Evolutionary conservation across 306 rosid genomes (phyloP), one percentile per base, ranked within the genome.

Genomic region (Argentina anserina): DNA sequence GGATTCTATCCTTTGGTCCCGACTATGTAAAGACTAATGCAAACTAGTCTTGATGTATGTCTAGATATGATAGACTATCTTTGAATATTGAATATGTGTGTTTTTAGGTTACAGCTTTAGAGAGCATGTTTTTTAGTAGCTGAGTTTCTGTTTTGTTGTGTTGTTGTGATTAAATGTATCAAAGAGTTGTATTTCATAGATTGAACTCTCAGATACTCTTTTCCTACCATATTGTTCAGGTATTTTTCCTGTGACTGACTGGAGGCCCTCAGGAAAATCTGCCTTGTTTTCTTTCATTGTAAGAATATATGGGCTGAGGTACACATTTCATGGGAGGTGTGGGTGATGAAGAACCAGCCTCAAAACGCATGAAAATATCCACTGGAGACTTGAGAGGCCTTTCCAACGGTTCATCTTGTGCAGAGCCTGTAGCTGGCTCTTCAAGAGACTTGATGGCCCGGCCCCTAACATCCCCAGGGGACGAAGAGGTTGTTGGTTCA

Each of bases 321-420:
- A 84, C 73, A 78, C 97, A 81, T 95, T 94, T 91, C 97, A 95
- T 95, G 99, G 99, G 99, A 87, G 97, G 99, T 88, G 92, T 90
- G 85, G 97, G 86, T 69, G 97, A 95, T 92, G 99, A 92, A 87
- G 97, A 91, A 83, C 99, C 99, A 90, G 97, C 92, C 43, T 81
- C 87, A 52, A 95, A 95, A 86, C 97, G 99, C 21, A 81, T 95
- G 93, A 95, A 88, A 75, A 58, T 92, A 58, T 88, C 88, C 58
- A 78, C 81, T 67, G 86, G 84, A 79, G 91, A 90, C 75, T 64
- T 81, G 86, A 82, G 73, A 81, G 87, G 87, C 52, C 83, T 88
- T 67, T 88, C 97, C 3, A 95, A 91, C 99, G 97, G 99, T 81
- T 85, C 88, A 65, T 84, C 96, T 75, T 63, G 77, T 33, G 60